phyloP scores from a whole-genome alignment of 1,284 basidiomycete genomes.

The Cutaneotrichosporon cavernicola region DNA sequence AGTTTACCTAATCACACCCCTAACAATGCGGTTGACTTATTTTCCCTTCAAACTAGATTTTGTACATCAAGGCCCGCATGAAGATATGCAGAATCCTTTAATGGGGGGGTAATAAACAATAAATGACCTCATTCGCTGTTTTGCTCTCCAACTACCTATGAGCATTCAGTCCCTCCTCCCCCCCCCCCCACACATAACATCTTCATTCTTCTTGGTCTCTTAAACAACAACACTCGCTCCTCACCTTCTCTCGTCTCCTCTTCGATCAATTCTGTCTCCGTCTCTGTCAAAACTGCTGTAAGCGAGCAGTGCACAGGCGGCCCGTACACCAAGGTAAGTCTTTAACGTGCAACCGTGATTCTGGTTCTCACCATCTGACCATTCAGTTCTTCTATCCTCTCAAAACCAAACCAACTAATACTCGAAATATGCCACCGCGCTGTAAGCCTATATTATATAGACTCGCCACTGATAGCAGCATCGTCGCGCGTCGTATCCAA shows the following conservation, averaged over 20 bases:
- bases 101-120: background rate
- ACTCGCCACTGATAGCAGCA: constrained; percentile 16
- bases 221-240: background rate
- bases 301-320: background rate
- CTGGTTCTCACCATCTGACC: constrained; percentile 5
- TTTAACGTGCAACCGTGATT: background rate
- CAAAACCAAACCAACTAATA: background rate
- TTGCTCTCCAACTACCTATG: background rate
- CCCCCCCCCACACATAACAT: background rate
- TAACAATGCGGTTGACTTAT: background rate
- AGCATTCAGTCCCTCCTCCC: background rate
- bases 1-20: background rate
- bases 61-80: background rate
- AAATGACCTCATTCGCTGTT: background rate
- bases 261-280: background rate
- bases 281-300: background rate
- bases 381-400: background rate
- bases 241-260: background rate
- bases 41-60: background rate
- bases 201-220: background rate
- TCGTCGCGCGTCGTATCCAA: constrained; percentile 14
- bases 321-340: background rate
- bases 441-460: constrained; percentile 22
- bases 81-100: background rate
- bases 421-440: constrained; percentile 29